Base-by-base conservation (phyloP, 306 rosid species). In the Luffa aegyptiaca region DNA sequence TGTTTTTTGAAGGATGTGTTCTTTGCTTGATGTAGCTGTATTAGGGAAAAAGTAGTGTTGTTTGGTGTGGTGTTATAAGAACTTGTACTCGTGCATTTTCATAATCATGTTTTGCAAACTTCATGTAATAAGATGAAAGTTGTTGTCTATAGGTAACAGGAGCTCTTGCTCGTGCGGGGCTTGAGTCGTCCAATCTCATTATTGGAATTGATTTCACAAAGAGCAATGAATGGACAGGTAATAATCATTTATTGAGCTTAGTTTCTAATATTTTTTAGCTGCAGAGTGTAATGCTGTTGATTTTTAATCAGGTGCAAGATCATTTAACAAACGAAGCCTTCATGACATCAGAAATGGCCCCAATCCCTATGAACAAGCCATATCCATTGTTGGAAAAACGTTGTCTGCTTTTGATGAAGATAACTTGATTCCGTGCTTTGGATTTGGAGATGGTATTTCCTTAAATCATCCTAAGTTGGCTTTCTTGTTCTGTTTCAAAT, bases 161-260 rank as follows among this genome's bases (percentile, higher is more conserved):
- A 58, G 81, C 81, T 58, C 81, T 78, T 58, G 81, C 81, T 20
- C 81, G 69, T 58, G 81, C 81, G 6, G 81, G 81, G 21, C 81
- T 78, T 35, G 81, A 78, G 57, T 78, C 81, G 5, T 78, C 81
- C 73, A 78, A 78, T 78, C 81, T 78, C 56, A 78, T 78, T 45
- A 63, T 78, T 35, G 81, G 81, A 41, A 61, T 78, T 13, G 81
- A 78, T 62, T 78, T 78, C 72, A 78, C 81, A 33, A 78, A 78
- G 74, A 78, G 81, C 45, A 78, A 78, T 45, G 81, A 78, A 41
- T 78, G 81, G 81, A 61, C 81, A 18, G 81, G 31, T 26, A 26
- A 26, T 26, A 26, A 26, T 26, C 31, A 26, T 26, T 26, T 26
- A 26, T 26, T 26, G 31, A 26, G 31, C 31, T 26, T 26, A 26